These are phyloP conservation scores for Marchantia polymorpha DNA, from an alignment of 225 moss, liverwort and hornwort species.

Conservation along the genomic window DNA sequence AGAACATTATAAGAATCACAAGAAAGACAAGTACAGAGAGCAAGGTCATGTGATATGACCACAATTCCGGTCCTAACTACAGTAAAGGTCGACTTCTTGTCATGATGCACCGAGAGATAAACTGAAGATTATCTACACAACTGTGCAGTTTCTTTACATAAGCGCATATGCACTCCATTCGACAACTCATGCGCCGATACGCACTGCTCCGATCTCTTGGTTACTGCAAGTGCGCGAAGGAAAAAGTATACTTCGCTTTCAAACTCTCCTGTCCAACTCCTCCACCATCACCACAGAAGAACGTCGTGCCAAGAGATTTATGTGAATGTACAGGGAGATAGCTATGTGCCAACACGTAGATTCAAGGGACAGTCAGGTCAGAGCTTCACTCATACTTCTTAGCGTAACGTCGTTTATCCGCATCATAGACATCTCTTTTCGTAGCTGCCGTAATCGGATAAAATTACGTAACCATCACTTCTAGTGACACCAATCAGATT, in stretches of 20 bases:
- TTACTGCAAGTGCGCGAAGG: neutral
- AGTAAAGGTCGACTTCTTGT: too few relatives aligned
- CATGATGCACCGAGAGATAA: too few relatives aligned
- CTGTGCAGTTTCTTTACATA: too few relatives aligned
- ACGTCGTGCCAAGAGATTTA: neutral
- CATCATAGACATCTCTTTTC: too few relatives aligned
- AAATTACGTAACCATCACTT: neutral
- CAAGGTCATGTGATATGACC: too few relatives aligned
- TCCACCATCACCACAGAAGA: neutral
- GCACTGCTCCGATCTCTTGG: neutral
- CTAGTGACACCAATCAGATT: neutral
- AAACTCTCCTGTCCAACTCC: neutral
- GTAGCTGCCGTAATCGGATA: neutral
- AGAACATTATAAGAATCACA: too few relatives aligned
- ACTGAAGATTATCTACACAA: too few relatives aligned
- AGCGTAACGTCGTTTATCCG: neutral
- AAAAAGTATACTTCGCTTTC: neutral
- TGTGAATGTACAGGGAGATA: neutral
- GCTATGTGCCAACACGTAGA: neutral
- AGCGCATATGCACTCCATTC: neutral
- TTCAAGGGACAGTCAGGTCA: neutral
- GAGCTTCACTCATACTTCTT: neutral
- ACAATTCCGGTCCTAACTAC: too few relatives aligned
- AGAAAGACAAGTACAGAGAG: too few relatives aligned
- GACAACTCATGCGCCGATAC: neutral